Conservation (phyloP, 2,329 filamentous ascomycete species). For the Shiraia sp. region DNA sequence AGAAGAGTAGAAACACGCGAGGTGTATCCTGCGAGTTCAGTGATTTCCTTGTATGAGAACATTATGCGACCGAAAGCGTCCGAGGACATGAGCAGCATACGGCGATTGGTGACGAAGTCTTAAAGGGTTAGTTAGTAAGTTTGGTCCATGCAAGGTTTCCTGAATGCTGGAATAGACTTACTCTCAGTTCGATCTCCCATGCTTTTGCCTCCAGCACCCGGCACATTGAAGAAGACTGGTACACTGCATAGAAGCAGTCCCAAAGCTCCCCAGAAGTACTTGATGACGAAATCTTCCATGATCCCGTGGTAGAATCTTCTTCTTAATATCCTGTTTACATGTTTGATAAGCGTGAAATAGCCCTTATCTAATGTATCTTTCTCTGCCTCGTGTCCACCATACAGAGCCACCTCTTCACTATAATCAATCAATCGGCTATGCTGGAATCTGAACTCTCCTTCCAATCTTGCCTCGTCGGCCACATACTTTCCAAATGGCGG, state of each 20-base stretch:
- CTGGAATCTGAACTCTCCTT: conserved; percentile 95
- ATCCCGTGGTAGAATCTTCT: conserved; percentile 95
- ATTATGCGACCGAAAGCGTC: conserved; percentile 61
- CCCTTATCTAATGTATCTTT: conserved; percentile 97
- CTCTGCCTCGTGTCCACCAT: conserved; percentile 88
- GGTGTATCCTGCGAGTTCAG: conserved; percentile 93
- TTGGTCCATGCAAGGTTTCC: not conserved
- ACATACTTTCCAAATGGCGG: conserved; percentile 98
- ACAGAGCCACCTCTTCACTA: conserved; percentile 91
- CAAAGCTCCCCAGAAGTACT: conserved; percentile 97
- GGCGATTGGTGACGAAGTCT: conserved; percentile 90
- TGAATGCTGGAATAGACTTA: conserved; percentile 38
- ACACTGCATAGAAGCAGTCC: conserved; percentile 91
- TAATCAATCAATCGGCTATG: conserved; percentile 95
- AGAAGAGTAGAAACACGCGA: conserved; percentile 87
- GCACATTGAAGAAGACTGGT: conserved; percentile 93
- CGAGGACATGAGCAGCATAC: conserved; percentile 89
- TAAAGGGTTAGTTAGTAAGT: conserved; percentile 21
- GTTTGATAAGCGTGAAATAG: conserved; percentile 98
- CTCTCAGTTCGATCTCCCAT: conserved; percentile 72
- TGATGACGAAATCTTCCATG: conserved; percentile 99
- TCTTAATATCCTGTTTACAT: conserved; percentile 93
- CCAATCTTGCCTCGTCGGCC: conserved; percentile 89
- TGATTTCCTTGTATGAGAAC: conserved; percentile 73
- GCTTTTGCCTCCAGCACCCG: conserved; percentile 58